Evolutionary conservation across 805 yeast genomes (phyloP), one percentile per base, ranked within the genome.

Genomic region (Myxozyma geophila): DNA sequence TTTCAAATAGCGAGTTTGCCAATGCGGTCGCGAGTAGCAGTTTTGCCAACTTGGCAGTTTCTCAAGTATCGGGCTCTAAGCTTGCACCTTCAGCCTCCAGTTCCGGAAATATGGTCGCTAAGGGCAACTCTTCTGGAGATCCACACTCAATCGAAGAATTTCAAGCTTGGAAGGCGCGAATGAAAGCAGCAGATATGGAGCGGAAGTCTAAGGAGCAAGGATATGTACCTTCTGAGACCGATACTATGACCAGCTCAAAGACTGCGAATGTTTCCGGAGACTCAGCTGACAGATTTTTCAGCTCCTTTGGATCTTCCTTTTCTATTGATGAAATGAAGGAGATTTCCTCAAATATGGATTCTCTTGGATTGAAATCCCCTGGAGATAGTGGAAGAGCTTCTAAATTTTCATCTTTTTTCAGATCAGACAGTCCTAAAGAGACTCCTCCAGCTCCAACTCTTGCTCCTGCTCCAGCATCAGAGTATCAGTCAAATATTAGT

Each of bases 151-250:
- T 71, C n/a, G 67, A 69, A 51, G 75, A 72, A 40, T 72, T 73
- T 64, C 74, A 73, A 54, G 70, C 70, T 21, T 73, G 76, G 76
- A 73, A 71, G 52, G 74, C 72, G 1, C 64, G 63, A 46, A 72
- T 70, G 74, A 68, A 66, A 41, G 72, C 72, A 7, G 67, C 67
- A 10, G 67, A 65, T 41, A 43, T 47, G 37, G 66, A 59, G 33
- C 39, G 64, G 21, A 62, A 62, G 43, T 58, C 61, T 10, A 58
- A 58, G 39, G 56, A 50, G 15, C 12, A 15, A 10, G 55, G 46
- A 9, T 35, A n/a, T 5, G 23, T n/a, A 19, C 21, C 28, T 37
- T 9, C 23, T 13, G 59, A 56, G 17, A 17, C 28, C 1, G 55
- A 48, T n/a, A 19, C 55, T 0, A 28, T 50, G 28, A 13, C 23